Base-by-base conservation (phyloP, 768 basidiomycete genomes). In the Trametes cinnabarina region DNA sequence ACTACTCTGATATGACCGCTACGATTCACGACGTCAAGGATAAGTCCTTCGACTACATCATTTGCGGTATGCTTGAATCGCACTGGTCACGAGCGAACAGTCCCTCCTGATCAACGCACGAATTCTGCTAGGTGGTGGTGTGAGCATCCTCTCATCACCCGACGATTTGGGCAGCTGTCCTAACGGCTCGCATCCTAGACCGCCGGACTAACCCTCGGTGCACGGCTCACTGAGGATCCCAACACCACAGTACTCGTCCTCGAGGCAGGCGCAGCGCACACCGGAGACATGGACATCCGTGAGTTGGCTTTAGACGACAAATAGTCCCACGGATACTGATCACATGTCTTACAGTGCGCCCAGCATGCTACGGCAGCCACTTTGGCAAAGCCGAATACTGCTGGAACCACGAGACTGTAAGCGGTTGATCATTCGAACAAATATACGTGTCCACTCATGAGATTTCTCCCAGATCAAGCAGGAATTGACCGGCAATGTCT, bases 121-220 rank as follows among this genome's bases (percentile, higher is more conserved):
- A 41, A 12, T 25, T 25, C 12, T 40, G 20, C 40, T 32, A 63
- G 65, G 65, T 41, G 65, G 65, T 12, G 65, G 65, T 39, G 64
- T 65, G 55, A 6, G 64, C 50, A 12, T 8, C 20, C 26, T 26
- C 23, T 5, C n/a, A n/a, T n/a, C n/a, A n/a, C n/a, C n/a, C 17
- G 10, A n/a, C 22, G 15, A 8, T 26, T 2, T 28, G 26, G 19
- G n/a, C 4, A 34, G 34, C 25, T 6, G 37, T 32, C 6, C 30
- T 32, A 12, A 25, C 19, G 7, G 5, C 15, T 22, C 28, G 26
- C 12, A 22, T 7, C 11, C 17, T 23, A 65, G 64, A 65, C 65
- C 17, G 74, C 75, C 3, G 78, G 79, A 9, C 63, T 78, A 22
- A 73, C 74, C 2, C 60, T 79, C 25, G 78, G 77, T 14, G 70